Evolutionary conservation across 495 filamentous ascomycete species (phyloP), one percentile per base, ranked within the genome.

Genomic region (Extremus antarcticus): DNA sequence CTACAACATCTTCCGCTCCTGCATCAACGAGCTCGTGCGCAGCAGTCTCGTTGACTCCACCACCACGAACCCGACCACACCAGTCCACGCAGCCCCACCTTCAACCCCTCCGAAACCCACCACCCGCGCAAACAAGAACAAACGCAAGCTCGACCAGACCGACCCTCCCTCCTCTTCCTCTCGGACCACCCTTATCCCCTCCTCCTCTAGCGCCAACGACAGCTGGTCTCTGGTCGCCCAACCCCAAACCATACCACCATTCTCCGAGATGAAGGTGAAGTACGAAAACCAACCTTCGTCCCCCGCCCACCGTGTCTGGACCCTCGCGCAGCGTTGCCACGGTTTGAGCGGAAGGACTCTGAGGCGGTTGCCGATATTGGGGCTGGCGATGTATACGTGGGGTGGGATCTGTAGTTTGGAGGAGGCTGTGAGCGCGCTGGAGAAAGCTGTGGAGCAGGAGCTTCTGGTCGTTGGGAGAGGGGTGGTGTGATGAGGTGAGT

Each of bases 161-260:
- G 9, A 77, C 78, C 29, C 80, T 72, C 89, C n/a, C 83, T 77
- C 21, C 92, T 94, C 73, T 92, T 16, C 78, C 81, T 22, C 74
- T 78, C 0, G 61, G 85, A 17, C 76, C 87, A 3, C 68, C n/a
- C n/a, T n/a, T n/a, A n/a, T n/a, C n/a, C n/a, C n/a, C n/a, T 89
- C n/a, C 83, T 77, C 21, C 92, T 94, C 73, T 92, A 92, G 62
- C 86, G 92, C 64, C 74, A 94, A 0, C 86, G 88, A 0, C 87
- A 82, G 57, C 80, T 85, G 15, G 87, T 86, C 1, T 88, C 89
- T 64, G 87, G 94, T 69, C 70, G 91, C 94, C 73, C 72, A 73
- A 4, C 75, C 78, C 54, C 7, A 35, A 13, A 71, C 90, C 39
- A 87, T 84, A 47, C 63, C 62, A 13, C 53, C 58, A 1, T 53